A percentile compares a stretch with the other conserved stretches of the same genome.
These are phyloP conservation scores for Neurospora tetraspora DNA, from an alignment of 495 filamentous ascomycete genomes.

Conservation along the genomic window DNA sequence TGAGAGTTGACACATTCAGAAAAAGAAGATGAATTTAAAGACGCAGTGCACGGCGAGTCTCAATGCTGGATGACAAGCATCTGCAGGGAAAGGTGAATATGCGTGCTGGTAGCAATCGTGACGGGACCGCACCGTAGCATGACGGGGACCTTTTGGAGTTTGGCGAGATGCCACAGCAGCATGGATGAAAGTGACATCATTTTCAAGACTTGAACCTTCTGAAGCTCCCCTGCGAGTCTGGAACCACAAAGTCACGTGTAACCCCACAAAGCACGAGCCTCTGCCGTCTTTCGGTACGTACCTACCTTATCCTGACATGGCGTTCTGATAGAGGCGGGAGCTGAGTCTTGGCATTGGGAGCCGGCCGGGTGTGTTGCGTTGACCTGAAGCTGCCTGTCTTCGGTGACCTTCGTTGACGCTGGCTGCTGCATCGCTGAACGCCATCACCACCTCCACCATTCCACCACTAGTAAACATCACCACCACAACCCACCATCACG, in stretches of 20 bases:
- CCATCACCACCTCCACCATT: not conserved
- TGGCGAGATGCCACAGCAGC: not conserved
- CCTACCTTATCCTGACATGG: not conserved
- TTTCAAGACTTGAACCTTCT: not conserved
- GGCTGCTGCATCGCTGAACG: not conserved
- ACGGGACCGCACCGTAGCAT: not conserved
- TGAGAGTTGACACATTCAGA: not conserved
- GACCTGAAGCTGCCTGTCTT: slow-evolving; percentile 24
- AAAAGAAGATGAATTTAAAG: not conserved
- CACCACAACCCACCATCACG: not conserved
- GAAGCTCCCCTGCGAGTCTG: not conserved
- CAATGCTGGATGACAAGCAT: not conserved
- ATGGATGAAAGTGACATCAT: not conserved
- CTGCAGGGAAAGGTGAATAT: not conserved
- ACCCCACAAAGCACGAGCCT: not conserved
- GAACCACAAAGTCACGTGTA: slow-evolving; percentile 7
- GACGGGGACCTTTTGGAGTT: not conserved
- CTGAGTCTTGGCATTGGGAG: slow-evolving; percentile 7
- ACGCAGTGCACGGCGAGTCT: not conserved
- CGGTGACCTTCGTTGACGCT: too few species aligned
- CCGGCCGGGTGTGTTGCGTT: slow-evolving; percentile 18
- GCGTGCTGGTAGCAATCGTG: not conserved
- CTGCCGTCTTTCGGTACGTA: not conserved
- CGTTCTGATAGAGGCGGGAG: not conserved
- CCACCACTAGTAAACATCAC: not conserved